These are phyloP conservation scores for Clonostachys rhizophaga DNA, from an alignment of 2,329 filamentous ascomycete species.

Conservation along the genomic window DNA sequence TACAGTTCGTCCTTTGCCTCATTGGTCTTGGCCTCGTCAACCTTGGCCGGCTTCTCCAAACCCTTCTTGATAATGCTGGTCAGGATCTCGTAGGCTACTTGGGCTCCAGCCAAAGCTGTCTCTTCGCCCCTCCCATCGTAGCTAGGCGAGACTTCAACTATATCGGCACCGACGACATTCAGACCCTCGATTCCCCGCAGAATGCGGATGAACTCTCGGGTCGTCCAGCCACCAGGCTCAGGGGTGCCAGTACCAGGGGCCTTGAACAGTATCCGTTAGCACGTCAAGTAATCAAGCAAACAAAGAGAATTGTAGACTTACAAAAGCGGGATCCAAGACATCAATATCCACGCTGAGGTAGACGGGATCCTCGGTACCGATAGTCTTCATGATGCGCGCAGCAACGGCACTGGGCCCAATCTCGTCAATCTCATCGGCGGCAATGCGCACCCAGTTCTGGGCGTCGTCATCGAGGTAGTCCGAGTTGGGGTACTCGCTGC, in stretches of 20 bases:
- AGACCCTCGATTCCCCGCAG: conserved; percentile 64
- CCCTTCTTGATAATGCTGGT: conserved; percentile 59
- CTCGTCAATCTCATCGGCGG: conserved; percentile 78
- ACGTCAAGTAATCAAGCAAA: too few species aligned
- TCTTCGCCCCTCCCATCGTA: conserved; percentile 79
- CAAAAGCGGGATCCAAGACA: conserved; percentile 28
- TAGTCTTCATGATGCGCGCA: conserved; percentile 68
- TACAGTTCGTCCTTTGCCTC: conserved; percentile 3
- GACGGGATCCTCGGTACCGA: conserved; percentile 65
- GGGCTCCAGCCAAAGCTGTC: conserved; percentile 77
- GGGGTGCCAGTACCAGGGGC: conserved; percentile 70
- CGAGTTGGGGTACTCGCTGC: conserved; percentile 51
- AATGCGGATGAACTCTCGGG: conserved; percentile 68
- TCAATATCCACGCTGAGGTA: conserved; percentile 11
- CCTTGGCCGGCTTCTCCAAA: conserved; percentile 17
- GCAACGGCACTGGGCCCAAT: conserved; percentile 66
- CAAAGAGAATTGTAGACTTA: too few species aligned
- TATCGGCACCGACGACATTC: conserved; percentile 66
- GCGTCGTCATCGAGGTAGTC: conserved; percentile 55
- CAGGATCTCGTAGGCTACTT: conserved; percentile 82
- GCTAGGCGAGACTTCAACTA: conserved; percentile 74
- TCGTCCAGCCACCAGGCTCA: conserved; percentile 73
- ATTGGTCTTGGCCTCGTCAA: conserved; percentile 1
- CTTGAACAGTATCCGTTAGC: conserved; percentile 3
- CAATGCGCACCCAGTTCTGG: conserved; percentile 77